Percentiles rank a stretch among this genome's conserved stretches.
Evolutionary conservation across 257 asterid genomes (phyloP).

Genomic region (Solanum chmielewskii): DNA sequence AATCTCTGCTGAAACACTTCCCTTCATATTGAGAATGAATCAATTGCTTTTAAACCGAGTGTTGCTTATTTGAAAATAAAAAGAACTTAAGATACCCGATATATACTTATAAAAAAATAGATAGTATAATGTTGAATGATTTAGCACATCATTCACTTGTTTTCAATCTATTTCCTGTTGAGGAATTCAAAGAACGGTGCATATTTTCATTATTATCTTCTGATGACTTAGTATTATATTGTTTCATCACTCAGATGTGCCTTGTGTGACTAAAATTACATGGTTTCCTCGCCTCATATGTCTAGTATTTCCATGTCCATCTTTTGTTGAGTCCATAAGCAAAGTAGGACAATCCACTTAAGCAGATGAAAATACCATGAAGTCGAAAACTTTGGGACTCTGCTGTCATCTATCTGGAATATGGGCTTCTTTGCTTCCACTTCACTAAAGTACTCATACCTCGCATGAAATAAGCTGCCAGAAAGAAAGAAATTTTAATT

Average conservation of each 20-base stretch:
- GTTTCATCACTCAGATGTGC: not conserved
- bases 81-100: not conserved
- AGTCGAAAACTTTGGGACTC: not conserved
- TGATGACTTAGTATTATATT: not conserved
- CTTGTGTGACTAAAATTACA: not conserved
- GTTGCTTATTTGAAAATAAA: not conserved
- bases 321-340: not conserved
- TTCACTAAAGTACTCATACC: not conserved
- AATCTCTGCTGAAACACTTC: not conserved
- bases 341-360: not conserved
- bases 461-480: not conserved
- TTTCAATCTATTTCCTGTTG: not conserved
- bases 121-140: not conserved
- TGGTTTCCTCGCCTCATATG: not conserved
- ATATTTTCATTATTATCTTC: not conserved
- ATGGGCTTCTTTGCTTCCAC: not conserved
- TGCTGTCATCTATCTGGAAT: not conserved
- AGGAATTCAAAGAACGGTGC: not conserved
- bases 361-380: not conserved
- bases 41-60: not conserved
- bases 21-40: not conserved
- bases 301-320: not conserved
- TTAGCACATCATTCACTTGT: not conserved
- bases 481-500: not conserved
- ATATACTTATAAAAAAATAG: not conserved